Base-by-base conservation (phyloP, 768 basidiomycete genomes). In the Suillus discolor region DNA sequence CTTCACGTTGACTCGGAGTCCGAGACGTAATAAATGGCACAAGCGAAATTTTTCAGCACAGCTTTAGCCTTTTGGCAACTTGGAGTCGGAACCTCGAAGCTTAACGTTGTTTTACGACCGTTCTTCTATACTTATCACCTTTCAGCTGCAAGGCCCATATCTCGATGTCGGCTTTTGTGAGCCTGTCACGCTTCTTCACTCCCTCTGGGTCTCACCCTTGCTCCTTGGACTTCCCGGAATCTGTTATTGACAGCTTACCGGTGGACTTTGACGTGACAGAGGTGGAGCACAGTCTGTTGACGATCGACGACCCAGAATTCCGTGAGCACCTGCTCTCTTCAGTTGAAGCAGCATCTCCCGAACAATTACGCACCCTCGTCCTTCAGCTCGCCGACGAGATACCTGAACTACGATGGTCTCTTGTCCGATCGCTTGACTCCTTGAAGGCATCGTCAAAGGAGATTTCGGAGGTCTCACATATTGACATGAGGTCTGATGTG, bases 351-450 rank as follows among this genome's bases (percentile, higher is more conserved):
- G 57, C 57, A 41, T 59, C 57, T 6, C 38, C 57, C 57, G 38
- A 59, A 16, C 38, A 59, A 41, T 28, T 59, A 2, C 57, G 57
- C 23, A 9, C 57, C 18, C 57, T 59, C 9, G 38, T 59, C 15
- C 38, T 59, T 59, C 57, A 25, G 23, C 57, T 59, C 38, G 57
- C 57, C 16, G 38, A 59, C 23, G 57, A 59, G 57, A 59, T 59
- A 15, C 57, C 57, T 41, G 57, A 59, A 59, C 9, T 59, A 18
- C 57, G 25, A 25, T 15, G 38, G 9, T 59, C 15, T 39, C 57
- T 59, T 16, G 16, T 59, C 4, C 57, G 25, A 18, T 59, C 57
- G 7, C 57, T 59, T 16, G 8, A 23, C 38, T 59, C 38, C 57
- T 25, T 18, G 9, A 59, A 59, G 38, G 38, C 57, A 13, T 25